Conservation (phyloP, 2,329 filamentous ascomycete species). For the Verticillium zaregamsianum region DNA sequence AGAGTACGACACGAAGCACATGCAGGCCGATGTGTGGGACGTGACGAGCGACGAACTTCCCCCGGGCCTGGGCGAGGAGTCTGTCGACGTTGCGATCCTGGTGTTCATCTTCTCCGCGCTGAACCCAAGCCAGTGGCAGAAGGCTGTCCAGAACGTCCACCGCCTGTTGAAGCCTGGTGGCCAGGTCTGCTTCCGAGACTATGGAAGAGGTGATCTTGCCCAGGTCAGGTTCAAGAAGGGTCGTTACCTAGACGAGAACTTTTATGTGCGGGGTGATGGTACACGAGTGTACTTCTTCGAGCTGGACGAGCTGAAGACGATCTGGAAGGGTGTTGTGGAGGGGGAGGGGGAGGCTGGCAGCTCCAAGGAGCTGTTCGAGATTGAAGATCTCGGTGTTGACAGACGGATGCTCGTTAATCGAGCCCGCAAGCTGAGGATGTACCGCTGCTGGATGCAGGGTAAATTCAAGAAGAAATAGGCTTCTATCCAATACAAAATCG, state of each 20-base stretch:
- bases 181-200: conserved; percentile 93
- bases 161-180: conserved; percentile 85
- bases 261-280: conserved; percentile 92
- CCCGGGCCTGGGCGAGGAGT: conserved; percentile 69
- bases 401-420: conserved; percentile 89
- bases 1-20: conserved; percentile 65
- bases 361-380: conserved; percentile 52
- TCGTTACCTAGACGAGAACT: conserved; percentile 91
- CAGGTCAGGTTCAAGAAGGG: conserved; percentile 98
- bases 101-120: conserved; percentile 97
- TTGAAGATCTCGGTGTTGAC: conserved; percentile 79
- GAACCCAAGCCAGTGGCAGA: conserved; percentile 77
- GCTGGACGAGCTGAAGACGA: conserved; percentile 69
- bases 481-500: neutral
- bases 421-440: conserved; percentile 92
- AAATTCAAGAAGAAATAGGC: conserved; percentile 67
- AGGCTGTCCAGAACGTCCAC: conserved; percentile 77
- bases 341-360: conserved; percentile 19
- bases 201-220: conserved; percentile 89
- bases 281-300: conserved; percentile 98
- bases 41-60: conserved; percentile 70
- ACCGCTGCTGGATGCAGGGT: conserved; percentile 92
- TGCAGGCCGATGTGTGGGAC: conserved; percentile 95
- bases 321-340: conserved; percentile 61
- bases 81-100: conserved; percentile 87